Evolutionary conservation across 495 filamentous ascomycete genomes (phyloP), one percentile per base, ranked within the genome.

Genomic region (Schizothecium vesticola): DNA sequence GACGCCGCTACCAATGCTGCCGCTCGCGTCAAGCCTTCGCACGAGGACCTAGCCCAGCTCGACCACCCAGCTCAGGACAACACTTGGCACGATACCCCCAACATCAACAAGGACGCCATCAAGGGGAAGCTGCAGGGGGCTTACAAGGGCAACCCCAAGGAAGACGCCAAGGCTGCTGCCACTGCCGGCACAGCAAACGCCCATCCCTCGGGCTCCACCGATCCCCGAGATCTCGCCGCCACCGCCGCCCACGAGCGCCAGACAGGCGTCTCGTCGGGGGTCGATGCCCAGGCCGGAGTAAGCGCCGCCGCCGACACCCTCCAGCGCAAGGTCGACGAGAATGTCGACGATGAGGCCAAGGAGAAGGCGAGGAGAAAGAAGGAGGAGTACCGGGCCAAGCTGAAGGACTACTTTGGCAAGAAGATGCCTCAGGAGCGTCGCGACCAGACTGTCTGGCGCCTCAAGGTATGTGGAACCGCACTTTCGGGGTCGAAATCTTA

Each of bases 361-460:
- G 84, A 91, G 55, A 83, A 82, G 59, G 81, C 77, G 28, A 72
- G 71, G 60, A 56, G 31, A 5, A 74, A 70, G 68, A 66, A 69
- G 6, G 78, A 82, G 6, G 80, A 89, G 67, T 81, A 83, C 62
- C 83, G 84, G 3, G 85, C 87, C 29, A 85, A 85, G 59, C 84
- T 88, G 26, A 88, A 84, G 74, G 86, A 90, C 65, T 98, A 97
- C 74, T 76, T 97, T 25, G 82, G 84, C 19, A 83, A 87, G 63
- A 98, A 97, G 83, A 83, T 99, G 77, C 94, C 95, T 0, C 83
- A 94, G 82, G 94, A 98, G 80, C 93, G 96, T 67, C 93, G 94
- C 29, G 93, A 98, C 3, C 94, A 97, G 82, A 88, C 88, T 25
- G 88, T 97, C 73, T 97, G 88, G 86, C 91, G 95, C 60, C 78